These are phyloP conservation scores for Marasmius oreades DNA, from an alignment of 1,284 basidiomycete genomes.

Conservation along the genomic window DNA sequence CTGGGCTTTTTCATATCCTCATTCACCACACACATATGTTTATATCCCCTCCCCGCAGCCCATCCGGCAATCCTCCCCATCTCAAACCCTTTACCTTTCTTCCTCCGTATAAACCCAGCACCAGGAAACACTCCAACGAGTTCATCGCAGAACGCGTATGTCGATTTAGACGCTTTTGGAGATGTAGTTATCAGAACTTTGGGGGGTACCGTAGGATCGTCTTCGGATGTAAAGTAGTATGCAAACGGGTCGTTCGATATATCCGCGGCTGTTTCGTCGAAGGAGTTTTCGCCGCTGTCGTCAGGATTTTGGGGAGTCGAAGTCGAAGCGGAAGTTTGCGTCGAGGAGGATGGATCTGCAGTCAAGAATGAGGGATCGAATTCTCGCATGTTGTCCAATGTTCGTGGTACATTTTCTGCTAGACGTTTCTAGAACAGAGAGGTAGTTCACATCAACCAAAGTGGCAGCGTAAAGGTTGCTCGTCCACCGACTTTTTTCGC, in stretches of 20 bases:
- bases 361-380: conserved; percentile 85
- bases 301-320: conserved; percentile 30
- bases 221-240: conserved; percentile 59
- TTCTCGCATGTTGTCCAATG: conserved; percentile 91
- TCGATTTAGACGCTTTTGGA: conserved; percentile 79
- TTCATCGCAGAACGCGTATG: conserved; percentile 90
- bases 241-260: conserved; percentile 73
- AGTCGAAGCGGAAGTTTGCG: conserved; percentile 27
- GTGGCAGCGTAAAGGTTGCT: neutral
- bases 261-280: conserved; percentile 62
- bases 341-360: conserved; percentile 54
- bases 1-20: conserved; percentile 93
- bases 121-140: conserved; percentile 92
- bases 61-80: conserved; percentile 91
- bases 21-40: conserved; percentile 89
- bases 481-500: conserved; percentile 60
- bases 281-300: conserved; percentile 15
- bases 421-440: conserved; percentile 62
- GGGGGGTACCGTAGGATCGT: conserved; percentile 70
- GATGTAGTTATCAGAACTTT: conserved; percentile 91
- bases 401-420: conserved; percentile 83
- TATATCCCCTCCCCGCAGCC: conserved; percentile 88
- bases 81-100: conserved; percentile 92
- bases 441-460: neutral
- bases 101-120: conserved; percentile 87